Conservation (phyloP, 148 eudicot genomes). For the Drosera capensis region DNA sequence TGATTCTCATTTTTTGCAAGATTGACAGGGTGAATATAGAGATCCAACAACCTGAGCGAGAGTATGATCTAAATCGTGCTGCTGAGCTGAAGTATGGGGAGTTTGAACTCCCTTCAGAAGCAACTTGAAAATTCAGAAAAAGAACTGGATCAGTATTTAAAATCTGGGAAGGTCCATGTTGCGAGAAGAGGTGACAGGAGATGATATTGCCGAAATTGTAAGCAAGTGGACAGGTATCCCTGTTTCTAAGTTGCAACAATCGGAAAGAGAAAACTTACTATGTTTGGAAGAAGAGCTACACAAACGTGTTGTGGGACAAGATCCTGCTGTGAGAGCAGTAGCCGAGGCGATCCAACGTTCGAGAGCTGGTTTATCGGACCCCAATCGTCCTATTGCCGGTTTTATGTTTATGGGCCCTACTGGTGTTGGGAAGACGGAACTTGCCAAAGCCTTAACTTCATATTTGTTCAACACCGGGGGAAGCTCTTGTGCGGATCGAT, state of each 20-base stretch:
- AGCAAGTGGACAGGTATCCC: slow-evolving; percentile 99
- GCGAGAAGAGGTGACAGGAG: slow-evolving; percentile 81
- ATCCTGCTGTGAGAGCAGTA: slow-evolving; percentile 76
- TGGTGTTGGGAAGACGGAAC: slow-evolving; percentile 93
- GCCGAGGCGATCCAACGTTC: slow-evolving; percentile 97
- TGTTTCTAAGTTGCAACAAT: slow-evolving; percentile 78
- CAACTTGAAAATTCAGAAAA: slow-evolving; percentile 81
- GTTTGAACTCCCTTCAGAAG: slow-evolving; percentile 72
- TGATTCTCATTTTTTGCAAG: slow-evolving; percentile 20
- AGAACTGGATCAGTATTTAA: slow-evolving; percentile 70
- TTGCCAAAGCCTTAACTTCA: slow-evolving; percentile 74
- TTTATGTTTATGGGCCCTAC: slow-evolving; percentile 98
- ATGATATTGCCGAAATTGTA: slow-evolving; percentile 89
- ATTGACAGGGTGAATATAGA: slow-evolving; percentile 93
- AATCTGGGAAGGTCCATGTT: slow-evolving; percentile 93
- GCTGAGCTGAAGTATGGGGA: slow-evolving; percentile 98
- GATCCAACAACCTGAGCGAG: slow-evolving; percentile 91
- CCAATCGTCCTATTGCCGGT: slow-evolving; percentile 80
- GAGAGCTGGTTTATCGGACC: slow-evolving; percentile 97
- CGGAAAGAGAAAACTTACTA: slow-evolving; percentile 75
- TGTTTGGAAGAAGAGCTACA: slow-evolving; percentile 83
- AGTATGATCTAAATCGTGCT: slow-evolving; percentile 90
- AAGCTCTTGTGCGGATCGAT: slow-evolving; percentile 82
- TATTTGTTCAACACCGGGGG: slow-evolving; percentile 80
- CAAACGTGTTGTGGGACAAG: slow-evolving; percentile 85